Percentiles rank a stretch among this genome's conserved stretches.
These are phyloP conservation scores for Smallanthus sonchifolius DNA, from an alignment of 129 eudicot genomes.

Conservation along the genomic window DNA sequence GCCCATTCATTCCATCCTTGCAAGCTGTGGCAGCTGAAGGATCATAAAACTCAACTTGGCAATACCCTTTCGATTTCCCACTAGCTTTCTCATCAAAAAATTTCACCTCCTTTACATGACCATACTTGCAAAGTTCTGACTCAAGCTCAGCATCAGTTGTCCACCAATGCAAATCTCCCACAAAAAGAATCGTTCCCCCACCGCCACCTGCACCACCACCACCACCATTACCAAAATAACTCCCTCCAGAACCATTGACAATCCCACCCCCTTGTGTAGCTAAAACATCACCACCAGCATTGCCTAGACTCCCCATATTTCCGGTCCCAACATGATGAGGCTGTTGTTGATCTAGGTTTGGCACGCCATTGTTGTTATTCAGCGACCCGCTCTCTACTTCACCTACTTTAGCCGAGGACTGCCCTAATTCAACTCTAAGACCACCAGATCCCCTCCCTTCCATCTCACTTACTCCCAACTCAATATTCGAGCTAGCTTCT, in stretches of 20 bases:
- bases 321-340: slow-evolving; percentile 29
- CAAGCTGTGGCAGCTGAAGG: slow-evolving; percentile 65
- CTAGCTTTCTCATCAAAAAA: slow-evolving; percentile 80
- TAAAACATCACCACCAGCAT: slow-evolving; percentile 27
- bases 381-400: slow-evolving; percentile 33
- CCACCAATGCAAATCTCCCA: slow-evolving; percentile 98
- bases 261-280: slow-evolving; percentile 13
- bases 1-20: slow-evolving; percentile 91
- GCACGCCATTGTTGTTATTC: slow-evolving; percentile 6
- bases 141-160: slow-evolving; percentile 88
- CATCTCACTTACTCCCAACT: slow-evolving; percentile 35
- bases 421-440: slow-evolving; percentile 55
- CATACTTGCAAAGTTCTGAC: slow-evolving; percentile 63
- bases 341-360: slow-evolving; percentile 34
- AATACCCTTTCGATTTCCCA: slow-evolving; percentile 88
- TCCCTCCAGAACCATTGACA: slow-evolving; percentile 16
- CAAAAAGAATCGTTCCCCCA: slow-evolving; percentile 65
- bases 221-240: slow-evolving; percentile 27
- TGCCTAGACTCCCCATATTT: slow-evolving; percentile 1
- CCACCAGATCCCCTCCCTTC: slow-evolving; percentile 38
- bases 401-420: slow-evolving; percentile 30
- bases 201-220: slow-evolving; percentile 38
- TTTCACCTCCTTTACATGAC: slow-evolving; percentile 70
- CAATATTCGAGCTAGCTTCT: slow-evolving; percentile 29
- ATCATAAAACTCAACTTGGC: slow-evolving; percentile 82